Evolutionary conservation across 192 early-diverging fungal species (phyloP).

Genomic region (Gorgonomyces haynaldii): DNA sequence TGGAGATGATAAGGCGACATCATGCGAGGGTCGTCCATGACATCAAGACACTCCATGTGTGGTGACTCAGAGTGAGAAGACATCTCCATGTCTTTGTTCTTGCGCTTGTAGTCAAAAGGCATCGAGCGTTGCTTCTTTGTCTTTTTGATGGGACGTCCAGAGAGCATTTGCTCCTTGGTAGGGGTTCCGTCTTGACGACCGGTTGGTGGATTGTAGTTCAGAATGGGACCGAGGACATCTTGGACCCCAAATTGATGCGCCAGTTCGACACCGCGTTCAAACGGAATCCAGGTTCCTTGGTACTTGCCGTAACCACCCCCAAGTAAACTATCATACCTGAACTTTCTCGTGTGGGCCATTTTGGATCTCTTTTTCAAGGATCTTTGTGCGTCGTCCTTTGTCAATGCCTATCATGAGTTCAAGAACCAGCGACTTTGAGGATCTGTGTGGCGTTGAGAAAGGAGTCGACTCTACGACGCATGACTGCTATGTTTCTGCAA

Average conservation of each 20-base stretch:
- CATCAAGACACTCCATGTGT: neutral
- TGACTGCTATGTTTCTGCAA: constrained; percentile 58
- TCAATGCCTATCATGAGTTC: no score
- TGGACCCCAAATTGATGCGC: constrained; percentile 74
- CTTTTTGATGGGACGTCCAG: neutral
- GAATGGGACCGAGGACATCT: constrained; percentile 57
- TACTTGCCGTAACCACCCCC: constrained; percentile 99
- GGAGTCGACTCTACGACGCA: constrained; percentile 68
- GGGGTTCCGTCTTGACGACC: constrained; percentile 39
- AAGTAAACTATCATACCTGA: no score
- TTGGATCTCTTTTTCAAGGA: constrained; percentile 86
- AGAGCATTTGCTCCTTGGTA: constrained; percentile 25
- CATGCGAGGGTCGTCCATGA: neutral
- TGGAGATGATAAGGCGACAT: neutral
- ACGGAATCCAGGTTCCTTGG: constrained; percentile 90
- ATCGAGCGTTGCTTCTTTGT: neutral
- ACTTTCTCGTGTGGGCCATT: constrained; percentile 87
- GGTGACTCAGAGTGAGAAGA: neutral
- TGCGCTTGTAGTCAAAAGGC: neutral
- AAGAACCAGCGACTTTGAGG: constrained; percentile 96
- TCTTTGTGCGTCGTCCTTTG: constrained; percentile 82
- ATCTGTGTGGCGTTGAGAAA: constrained; percentile 98
- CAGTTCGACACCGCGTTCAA: constrained; percentile 65
- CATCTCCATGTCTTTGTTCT: neutral
- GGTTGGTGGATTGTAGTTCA: constrained; percentile 63